These are phyloP conservation scores for Tetrahymena malaccensis DNA, from an alignment of 73 alveolate genomes.

Conservation along the genomic window DNA sequence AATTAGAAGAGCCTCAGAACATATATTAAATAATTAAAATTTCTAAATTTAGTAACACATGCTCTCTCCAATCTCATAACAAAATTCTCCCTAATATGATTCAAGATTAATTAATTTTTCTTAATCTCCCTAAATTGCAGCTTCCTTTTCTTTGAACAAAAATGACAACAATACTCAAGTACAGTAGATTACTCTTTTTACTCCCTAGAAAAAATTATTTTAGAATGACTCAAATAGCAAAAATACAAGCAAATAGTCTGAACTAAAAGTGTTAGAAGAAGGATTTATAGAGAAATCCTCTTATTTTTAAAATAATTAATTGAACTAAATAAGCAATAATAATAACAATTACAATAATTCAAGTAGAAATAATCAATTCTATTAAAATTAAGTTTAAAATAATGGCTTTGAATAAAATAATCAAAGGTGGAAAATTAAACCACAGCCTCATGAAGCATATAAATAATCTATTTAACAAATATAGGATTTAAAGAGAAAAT, in stretches of 20 bases:
- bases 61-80: neutral
- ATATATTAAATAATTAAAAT: too few species aligned
- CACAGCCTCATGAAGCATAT: neutral
- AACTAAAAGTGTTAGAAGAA: too few species aligned
- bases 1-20: neutral
- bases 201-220: neutral
- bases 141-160: neutral
- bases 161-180: neutral
- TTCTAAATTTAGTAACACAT: neutral
- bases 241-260: neutral
- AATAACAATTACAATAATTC: neutral
- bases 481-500: neutral
- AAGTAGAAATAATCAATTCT: neutral
- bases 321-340: neutral
- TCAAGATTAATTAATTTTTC: neutral
- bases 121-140: neutral
- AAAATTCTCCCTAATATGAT: neutral
- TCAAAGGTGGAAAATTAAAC: neutral
- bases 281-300: neutral
- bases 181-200: neutral
- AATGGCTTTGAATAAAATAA: neutral
- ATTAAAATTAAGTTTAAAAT: too few species aligned
- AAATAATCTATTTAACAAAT: neutral
- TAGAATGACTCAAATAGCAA: neutral
- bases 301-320: too few species aligned